Evolutionary conservation across 768 basidiomycete species (phyloP).

Genomic region (Infundibulicybe gibba): DNA sequence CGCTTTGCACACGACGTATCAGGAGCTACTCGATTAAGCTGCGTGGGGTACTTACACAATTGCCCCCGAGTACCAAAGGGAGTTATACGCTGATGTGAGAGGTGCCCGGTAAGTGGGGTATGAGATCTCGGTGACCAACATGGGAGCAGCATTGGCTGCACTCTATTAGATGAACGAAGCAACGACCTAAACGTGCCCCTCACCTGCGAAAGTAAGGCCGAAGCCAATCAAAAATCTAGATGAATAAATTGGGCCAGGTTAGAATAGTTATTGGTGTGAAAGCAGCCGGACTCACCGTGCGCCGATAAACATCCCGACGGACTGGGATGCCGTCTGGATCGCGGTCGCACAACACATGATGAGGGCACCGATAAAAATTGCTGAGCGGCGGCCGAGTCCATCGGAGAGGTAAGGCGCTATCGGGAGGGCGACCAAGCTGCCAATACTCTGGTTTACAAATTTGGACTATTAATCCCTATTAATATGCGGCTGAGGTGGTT

Average conservation of each 20-base stretch:
- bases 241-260: not conserved
- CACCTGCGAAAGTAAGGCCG: slow-evolving; percentile 68
- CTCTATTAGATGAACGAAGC: slow-evolving; percentile 6
- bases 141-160: slow-evolving; percentile 68
- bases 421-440: slow-evolving; percentile 62
- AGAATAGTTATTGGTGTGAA: no score
- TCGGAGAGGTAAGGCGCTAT: slow-evolving; percentile 73
- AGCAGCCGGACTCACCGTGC: slow-evolving; percentile 43
- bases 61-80: slow-evolving; percentile 83
- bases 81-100: slow-evolving; percentile 77
- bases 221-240: slow-evolving; percentile 69
- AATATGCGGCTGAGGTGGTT: not conserved
- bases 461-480: not conserved
- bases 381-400: slow-evolving; percentile 60
- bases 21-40: not conserved
- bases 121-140: slow-evolving; percentile 80
- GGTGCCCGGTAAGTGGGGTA: slow-evolving; percentile 82
- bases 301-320: slow-evolving; percentile 76
- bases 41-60: slow-evolving; percentile 50
- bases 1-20: slow-evolving; percentile 26
- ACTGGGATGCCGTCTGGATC: slow-evolving; percentile 68
- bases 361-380: slow-evolving; percentile 68
- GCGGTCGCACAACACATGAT: slow-evolving; percentile 70
- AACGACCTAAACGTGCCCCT: slow-evolving; percentile 8
- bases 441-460: slow-evolving; percentile 53